These are phyloP conservation scores for Chaetomium strumarium DNA, from an alignment of 2,329 filamentous ascomycete genomes.

Conservation along the genomic window DNA sequence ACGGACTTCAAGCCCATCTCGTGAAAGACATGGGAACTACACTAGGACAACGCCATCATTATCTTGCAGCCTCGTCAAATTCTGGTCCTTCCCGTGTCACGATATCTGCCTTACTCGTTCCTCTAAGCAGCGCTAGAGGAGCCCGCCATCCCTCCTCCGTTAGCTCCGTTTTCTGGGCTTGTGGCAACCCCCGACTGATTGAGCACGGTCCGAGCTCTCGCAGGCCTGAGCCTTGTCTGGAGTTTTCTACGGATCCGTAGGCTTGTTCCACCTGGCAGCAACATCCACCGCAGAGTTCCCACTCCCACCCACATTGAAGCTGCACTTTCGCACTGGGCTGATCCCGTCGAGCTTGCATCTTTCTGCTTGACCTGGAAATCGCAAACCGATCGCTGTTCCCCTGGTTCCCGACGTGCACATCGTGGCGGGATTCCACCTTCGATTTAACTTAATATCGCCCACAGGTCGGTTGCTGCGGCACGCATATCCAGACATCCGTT, in stretches of 20 bases:
- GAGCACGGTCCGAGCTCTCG: constrained; percentile 11
- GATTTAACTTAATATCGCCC: constrained; percentile 9
- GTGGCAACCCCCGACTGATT: constrained; percentile 2
- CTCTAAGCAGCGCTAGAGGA: constrained; percentile 7
- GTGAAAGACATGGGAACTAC: constrained; percentile 14
- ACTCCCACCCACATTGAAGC: constrained; percentile 5
- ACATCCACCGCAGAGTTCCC: neutral
- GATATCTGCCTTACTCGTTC: constrained; percentile 6
- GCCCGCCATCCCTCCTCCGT: neutral
- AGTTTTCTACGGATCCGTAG: constrained; percentile 6
- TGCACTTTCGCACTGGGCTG: constrained; percentile 5
- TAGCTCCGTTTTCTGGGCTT: constrained; percentile 3
- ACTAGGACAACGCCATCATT: constrained; percentile 13
- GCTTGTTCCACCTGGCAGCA: constrained; percentile 1
- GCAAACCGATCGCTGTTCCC: neutral
- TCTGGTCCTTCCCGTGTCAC: neutral
- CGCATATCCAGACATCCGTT: constrained; percentile 3
- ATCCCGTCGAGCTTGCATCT: neutral
- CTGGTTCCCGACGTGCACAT: neutral
- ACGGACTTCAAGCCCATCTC: constrained; percentile 19
- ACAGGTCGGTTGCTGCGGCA: constrained; percentile 21
- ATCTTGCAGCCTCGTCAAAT: constrained; percentile 7
- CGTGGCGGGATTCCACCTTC: constrained; percentile 1
- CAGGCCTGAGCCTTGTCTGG: constrained; percentile 12
- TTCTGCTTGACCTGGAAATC: neutral